phyloP scores from a whole-genome alignment of 306 rosid genomes.

The Ochetophila trinervis region DNA sequence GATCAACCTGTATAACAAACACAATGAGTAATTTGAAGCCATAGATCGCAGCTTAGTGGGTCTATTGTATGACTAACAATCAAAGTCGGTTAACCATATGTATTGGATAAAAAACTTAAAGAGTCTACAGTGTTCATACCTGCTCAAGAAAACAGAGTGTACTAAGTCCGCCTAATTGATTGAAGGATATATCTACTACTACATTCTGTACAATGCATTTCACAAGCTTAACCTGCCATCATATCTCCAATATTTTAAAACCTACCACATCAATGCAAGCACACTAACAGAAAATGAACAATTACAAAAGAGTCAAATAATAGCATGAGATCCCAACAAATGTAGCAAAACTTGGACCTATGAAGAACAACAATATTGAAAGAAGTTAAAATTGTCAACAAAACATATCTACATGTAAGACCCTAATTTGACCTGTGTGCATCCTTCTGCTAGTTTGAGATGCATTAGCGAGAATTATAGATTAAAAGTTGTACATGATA shows the following conservation, averaged over 20 bases:
- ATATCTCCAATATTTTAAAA: slow-evolving; percentile 16
- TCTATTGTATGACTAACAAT: neutral
- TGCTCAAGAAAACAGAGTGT: slow-evolving; percentile 84
- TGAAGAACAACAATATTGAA: too few relatives aligned
- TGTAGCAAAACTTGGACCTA: too few relatives aligned
- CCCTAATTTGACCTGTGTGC: too few relatives aligned
- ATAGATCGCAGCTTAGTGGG: neutral
- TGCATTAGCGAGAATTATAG: too few relatives aligned
- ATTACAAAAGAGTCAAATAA: too few relatives aligned
- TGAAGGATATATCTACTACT: slow-evolving; percentile 86
- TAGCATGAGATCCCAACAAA: too few relatives aligned
- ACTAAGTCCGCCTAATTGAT: slow-evolving; percentile 89
- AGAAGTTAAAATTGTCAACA: too few relatives aligned
- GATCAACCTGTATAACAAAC: slow-evolving; percentile 57
- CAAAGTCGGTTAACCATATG: neutral
- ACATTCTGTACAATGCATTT: slow-evolving; percentile 81
- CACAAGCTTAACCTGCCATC: slow-evolving; percentile 85
- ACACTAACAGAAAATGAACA: too few relatives aligned
- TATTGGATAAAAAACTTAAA: slow-evolving; percentile 1
- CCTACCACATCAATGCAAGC: too few relatives aligned
- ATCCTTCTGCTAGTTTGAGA: too few relatives aligned
- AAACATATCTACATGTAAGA: too few relatives aligned
- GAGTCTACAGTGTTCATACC: slow-evolving; percentile 39
- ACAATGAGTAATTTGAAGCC: slow-evolving; percentile 4
- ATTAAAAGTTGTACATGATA: too few relatives aligned